A percentile compares a stretch with the other conserved stretches of the same genome.
Conservation (phyloP, 2,329 filamentous ascomycete species). For the Trichoderma sp. region DNA sequence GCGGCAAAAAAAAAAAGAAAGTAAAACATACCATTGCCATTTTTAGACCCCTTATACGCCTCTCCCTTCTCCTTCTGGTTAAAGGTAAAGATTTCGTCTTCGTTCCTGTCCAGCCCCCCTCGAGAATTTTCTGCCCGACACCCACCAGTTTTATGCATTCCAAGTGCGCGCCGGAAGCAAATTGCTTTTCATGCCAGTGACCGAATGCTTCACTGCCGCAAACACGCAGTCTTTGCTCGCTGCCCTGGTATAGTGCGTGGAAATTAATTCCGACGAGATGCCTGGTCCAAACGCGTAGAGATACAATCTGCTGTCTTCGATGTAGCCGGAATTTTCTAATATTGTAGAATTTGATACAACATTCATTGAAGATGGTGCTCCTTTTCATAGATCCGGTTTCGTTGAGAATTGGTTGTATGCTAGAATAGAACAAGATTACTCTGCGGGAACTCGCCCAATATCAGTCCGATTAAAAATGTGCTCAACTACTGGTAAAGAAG, state of each 20-base stretch:
- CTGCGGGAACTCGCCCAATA: no score
- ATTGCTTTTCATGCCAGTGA: constrained; percentile 15
- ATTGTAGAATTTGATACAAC: no score
- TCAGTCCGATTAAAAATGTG: no score
- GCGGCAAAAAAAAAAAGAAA: neutral
- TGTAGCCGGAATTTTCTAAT: no score
- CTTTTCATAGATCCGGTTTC: no score
- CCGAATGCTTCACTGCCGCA: neutral
- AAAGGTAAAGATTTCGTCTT: neutral
- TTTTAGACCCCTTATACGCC: neutral
- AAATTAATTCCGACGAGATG: no score
- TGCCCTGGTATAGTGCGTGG: neutral
- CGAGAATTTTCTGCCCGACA: neutral
- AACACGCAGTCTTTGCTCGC: neutral
- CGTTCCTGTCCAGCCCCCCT: neutral
- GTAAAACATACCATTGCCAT: neutral
- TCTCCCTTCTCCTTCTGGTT: neutral
- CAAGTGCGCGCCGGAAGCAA: constrained; percentile 15
- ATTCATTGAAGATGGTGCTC: no score
- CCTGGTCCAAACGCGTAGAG: no score
- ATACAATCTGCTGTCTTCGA: no score
- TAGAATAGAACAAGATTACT: no score
- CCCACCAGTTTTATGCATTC: neutral
- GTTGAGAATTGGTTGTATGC: no score
- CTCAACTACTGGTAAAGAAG: no score